phyloP scores from a whole-genome alignment of 192 early-diverging fungal genomes.

The Coemansia sp. region DNA sequence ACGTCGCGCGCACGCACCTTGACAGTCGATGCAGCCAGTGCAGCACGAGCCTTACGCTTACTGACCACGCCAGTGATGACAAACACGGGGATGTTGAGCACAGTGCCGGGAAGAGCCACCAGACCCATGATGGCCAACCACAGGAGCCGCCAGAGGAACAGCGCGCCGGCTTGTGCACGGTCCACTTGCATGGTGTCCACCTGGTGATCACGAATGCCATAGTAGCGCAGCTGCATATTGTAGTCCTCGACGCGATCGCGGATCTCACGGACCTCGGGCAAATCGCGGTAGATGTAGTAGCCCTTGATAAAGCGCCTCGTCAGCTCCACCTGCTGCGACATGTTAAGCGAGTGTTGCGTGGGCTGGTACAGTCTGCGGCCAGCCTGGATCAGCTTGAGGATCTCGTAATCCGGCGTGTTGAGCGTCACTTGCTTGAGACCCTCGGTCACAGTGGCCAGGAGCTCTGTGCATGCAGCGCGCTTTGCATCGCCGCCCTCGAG shows the following conservation, averaged over 20 bases:
- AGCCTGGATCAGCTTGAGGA: constrained; percentile 83
- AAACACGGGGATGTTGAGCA: constrained; percentile 51
- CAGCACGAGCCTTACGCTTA: constrained; percentile 59
- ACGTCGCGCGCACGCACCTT: constrained; percentile 96
- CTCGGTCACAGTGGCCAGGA: constrained; percentile 78
- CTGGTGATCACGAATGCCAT: constrained; percentile 96
- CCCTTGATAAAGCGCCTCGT: constrained; percentile 85
- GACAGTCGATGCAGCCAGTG: constrained; percentile 83
- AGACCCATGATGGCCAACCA: constrained; percentile 71
- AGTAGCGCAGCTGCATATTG: constrained; percentile 84
- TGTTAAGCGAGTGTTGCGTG: constrained; percentile 74
- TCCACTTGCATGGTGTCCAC: constrained; percentile 76
- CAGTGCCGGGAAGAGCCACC: constrained; percentile 81
- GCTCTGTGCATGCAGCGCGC: constrained; percentile 71
- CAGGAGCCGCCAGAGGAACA: constrained; percentile 66
- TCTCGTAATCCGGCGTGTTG: constrained; percentile 90
- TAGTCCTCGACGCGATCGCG: constrained; percentile 74
- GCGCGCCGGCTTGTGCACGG: constrained; percentile 58
- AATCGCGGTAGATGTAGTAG: constrained; percentile 76
- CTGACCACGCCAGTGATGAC: constrained; percentile 41
- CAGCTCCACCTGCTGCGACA: constrained; percentile 83
- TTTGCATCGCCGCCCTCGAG: constrained; percentile 77
- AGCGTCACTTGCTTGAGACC: constrained; percentile 85
- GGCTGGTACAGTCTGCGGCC: constrained; percentile 90
- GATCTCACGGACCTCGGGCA: constrained; percentile 78